Conservation (phyloP, 1,139 yeast genomes). For the Candida anutae region DNA sequence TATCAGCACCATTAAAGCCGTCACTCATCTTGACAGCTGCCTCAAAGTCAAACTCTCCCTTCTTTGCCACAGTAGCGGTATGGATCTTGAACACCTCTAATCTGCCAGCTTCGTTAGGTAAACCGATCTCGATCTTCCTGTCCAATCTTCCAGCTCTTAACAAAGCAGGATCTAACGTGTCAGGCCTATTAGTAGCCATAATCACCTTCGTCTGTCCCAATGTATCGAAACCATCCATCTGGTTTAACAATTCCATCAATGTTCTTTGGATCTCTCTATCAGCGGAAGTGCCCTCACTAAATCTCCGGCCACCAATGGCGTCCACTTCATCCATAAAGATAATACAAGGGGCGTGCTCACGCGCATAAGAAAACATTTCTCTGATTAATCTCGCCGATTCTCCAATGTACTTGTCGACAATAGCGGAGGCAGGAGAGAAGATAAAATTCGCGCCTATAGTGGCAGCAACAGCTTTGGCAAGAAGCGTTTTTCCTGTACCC, state of each 20-base stretch:
- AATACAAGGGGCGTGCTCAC: slow-evolving; percentile 97
- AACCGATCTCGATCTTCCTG: slow-evolving; percentile 90
- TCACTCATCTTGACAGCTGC: slow-evolving; percentile 97
- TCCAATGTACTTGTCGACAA: slow-evolving; percentile 97
- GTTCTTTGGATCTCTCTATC: slow-evolving; percentile 99
- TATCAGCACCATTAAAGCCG: slow-evolving; percentile 98
- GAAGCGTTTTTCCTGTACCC: slow-evolving; percentile 93
- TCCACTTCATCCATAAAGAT: slow-evolving; percentile 99
- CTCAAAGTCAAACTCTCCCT: slow-evolving; percentile 95
- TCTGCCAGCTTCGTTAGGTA: slow-evolving; percentile 96
- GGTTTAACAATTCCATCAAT: slow-evolving; percentile 93
- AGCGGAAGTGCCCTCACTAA: slow-evolving; percentile 97
- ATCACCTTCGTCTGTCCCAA: slow-evolving; percentile 96
- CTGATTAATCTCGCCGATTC: slow-evolving; percentile 95
- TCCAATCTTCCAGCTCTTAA: slow-evolving; percentile 98
- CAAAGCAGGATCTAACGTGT: slow-evolving; percentile 97
- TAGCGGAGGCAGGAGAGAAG: slow-evolving; percentile 96
- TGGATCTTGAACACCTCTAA: slow-evolving; percentile 93
- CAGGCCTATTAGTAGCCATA: slow-evolving; percentile 99
- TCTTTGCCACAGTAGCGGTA: slow-evolving; percentile 75
- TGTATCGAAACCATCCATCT: slow-evolving; percentile 98
- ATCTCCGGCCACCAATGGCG: slow-evolving; percentile 98
- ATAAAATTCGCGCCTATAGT: slow-evolving; percentile 97
- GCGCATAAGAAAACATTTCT: slow-evolving; percentile 98
- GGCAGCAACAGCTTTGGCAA: slow-evolving; percentile 98